Evolutionary conservation across 306 rosid species (phyloP), one percentile per base, ranked within the genome.

Genomic region (Prunus kanzakura): DNA sequence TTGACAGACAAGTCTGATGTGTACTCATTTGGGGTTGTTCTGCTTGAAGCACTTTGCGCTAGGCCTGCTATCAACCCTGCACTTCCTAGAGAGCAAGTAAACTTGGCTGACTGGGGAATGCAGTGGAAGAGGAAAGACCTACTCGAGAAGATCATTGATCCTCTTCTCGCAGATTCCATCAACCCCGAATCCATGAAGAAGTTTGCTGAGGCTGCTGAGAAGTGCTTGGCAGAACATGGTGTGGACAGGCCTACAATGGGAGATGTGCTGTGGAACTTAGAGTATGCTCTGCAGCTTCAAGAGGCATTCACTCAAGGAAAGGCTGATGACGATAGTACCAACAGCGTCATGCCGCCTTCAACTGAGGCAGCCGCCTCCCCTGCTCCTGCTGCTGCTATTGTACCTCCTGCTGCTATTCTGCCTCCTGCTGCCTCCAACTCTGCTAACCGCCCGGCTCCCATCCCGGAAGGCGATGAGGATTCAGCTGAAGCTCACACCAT

Each of bases 201-300:
- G 71, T 83, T 86, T 45, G 87, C 78, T 8, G 87, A 86, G 72
- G 89, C 89, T n/a, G 83, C 87, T 4, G 89, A 86, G 83, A 86
- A 86, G 45, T 86, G 89, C 67, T 75, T 86, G 63, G 78, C 82
- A 16, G 89, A 86, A 35, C 83, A 83, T 27, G 89, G 89, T 11
- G 89, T 86, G 1, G 89, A 86, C 19, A 80, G 89, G 80, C 89
- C 87, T 11, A 83, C 85, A n/a, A 86, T 83, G 89, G 87, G 89
- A 22, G 89, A 86, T 62, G 87, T 86, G 61, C 18, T 86, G 29
- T 86, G 89, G 89, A 82, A 86, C 63, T 80, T 86, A 67, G 89
- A 86, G 77, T 86, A 83, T 71, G 89, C 89, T 30, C 20, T 86
- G 57, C 87, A 86, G 15, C 89, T 86, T 71, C 89, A 86, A 74